Evolutionary conservation across 129 eudicot species (phyloP), one percentile per base, ranked within the genome.

Genomic region (Kitagawia praeruptora): DNA sequence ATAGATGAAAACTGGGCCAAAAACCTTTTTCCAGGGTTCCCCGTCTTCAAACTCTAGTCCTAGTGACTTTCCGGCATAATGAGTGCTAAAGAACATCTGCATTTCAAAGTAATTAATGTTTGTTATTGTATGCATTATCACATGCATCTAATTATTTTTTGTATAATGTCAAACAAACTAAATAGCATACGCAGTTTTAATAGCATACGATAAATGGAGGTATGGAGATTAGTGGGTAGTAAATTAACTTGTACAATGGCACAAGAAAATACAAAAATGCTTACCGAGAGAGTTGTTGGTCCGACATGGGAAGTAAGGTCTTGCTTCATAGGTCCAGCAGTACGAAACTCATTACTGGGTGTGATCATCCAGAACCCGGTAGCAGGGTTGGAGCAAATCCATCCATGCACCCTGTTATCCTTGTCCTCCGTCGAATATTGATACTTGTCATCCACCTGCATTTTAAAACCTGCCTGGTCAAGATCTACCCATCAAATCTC

Each of bases 1-100:
- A 53, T 87, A 85, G 14, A 87, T 76, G 72, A 48, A 81, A 75
- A 81, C 81, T 0, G 93, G 93, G 8, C 93, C 93, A 75, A 87
- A 76, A 72, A 89, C 93, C 75, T 89, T 89, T 79, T 87, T 89
- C 93, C 93, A 89, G 13, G 85, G 70, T 76, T 89, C 93, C 66
- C 86, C 87, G 25, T 28, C 41, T 63, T 45, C 21, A 19, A 89
- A 84, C 13, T 48, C 25, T 12, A 80, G 41, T 31, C 77, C 82
- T 53, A 85, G 21, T 34, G 80, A 77, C 4, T 61, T 44, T 25
- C 93, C 93, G 2, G 89, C 86, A 74, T 89, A 87, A 75, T 89
- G 93, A 18, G 80, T 67, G 74, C 93, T 89, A 4, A 81, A 51
- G 76, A 89, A 89, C 83, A 82, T 83, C 93, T 87, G 84, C 27